Conservation (phyloP, 2,329 filamentous ascomycete genomes). For the Cyphellophora europaea region DNA sequence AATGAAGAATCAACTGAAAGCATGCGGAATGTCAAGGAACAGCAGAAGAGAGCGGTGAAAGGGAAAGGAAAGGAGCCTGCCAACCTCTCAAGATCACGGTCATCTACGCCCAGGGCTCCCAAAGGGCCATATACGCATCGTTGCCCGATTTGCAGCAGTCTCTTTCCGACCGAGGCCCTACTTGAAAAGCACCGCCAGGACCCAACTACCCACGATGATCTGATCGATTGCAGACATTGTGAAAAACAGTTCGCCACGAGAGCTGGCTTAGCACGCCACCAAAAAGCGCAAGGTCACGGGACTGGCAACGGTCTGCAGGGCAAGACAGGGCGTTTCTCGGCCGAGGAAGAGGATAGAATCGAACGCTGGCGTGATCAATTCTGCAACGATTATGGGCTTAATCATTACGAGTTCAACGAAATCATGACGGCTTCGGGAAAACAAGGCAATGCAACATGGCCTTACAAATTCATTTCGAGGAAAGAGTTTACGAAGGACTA, state of each 20-base stretch:
- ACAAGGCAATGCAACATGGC: constrained; percentile 6
- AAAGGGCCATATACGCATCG: too few relatives aligned
- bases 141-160: constrained; percentile 9
- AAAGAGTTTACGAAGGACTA: constrained; percentile 24
- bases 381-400: constrained; percentile 15
- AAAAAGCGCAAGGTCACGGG: constrained; percentile 10
- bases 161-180: constrained; percentile 2
- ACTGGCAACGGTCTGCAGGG: constrained; percentile 7
- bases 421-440: constrained; percentile 18
- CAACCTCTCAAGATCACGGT: too few relatives aligned
- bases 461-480: constrained; percentile 18
- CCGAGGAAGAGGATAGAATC: constrained; percentile 12
- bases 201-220: constrained; percentile 4
- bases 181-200: constrained; percentile 8
- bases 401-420: constrained; percentile 15
- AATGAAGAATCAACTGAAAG: too few relatives aligned
- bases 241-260: constrained; percentile 7
- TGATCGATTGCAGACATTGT: constrained; percentile 7
- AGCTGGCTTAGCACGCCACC: constrained; percentile 8
- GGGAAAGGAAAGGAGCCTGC: too few relatives aligned
- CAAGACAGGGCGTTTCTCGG: constrained; percentile 12
- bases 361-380: constrained; percentile 15
- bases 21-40: too few relatives aligned
- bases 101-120: too few relatives aligned
- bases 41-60: too few relatives aligned